Percentiles rank a stretch among this genome's conserved stretches.
These are phyloP conservation scores for Xylaria digitata DNA, from an alignment of 2,329 filamentous ascomycete genomes.

Conservation along the genomic window DNA sequence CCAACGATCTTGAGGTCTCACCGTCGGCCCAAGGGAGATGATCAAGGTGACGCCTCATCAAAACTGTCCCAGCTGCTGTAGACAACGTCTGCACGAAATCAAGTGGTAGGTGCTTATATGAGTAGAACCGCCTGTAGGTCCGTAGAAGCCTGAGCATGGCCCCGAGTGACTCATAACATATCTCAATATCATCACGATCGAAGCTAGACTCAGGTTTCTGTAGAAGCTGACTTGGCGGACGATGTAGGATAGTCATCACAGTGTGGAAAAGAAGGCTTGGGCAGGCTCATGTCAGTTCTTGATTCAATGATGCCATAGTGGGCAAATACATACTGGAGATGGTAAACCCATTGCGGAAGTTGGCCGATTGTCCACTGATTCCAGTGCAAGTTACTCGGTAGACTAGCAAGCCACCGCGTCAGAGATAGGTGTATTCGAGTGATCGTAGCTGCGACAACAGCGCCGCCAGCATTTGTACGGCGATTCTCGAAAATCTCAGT, in stretches of 20 bases:
- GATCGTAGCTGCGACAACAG: constrained; percentile 56
- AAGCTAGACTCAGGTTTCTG: constrained; percentile 53
- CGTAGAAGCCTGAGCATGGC: constrained; percentile 59
- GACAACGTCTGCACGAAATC: constrained; percentile 63
- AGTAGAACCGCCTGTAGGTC: constrained; percentile 58
- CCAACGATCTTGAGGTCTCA: constrained; percentile 62
- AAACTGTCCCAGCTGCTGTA: constrained; percentile 58
- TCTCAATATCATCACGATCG: constrained; percentile 57
- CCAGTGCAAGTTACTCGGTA: constrained; percentile 62
- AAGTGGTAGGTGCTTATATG: constrained; percentile 57
- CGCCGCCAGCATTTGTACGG: constrained; percentile 54
- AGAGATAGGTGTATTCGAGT: constrained; percentile 60
- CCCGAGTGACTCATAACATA: constrained; percentile 61
- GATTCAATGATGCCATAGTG: background rate
- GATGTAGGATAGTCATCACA: constrained; percentile 63
- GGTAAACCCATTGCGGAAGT: constrained; percentile 59
- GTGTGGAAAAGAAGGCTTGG: constrained; percentile 60
- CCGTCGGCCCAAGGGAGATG: constrained; percentile 55
- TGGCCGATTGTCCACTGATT: constrained; percentile 62
- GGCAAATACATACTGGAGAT: constrained; percentile 54
- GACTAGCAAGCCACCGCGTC: constrained; percentile 58
- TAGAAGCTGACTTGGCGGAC: constrained; percentile 59
- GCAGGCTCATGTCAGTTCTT: constrained; percentile 23
- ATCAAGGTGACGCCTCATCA: constrained; percentile 60
- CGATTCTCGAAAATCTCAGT: constrained; percentile 63